phyloP scores from a whole-genome alignment of 2,329 filamentous ascomycete genomes.

The Colletotrichum sp. region DNA sequence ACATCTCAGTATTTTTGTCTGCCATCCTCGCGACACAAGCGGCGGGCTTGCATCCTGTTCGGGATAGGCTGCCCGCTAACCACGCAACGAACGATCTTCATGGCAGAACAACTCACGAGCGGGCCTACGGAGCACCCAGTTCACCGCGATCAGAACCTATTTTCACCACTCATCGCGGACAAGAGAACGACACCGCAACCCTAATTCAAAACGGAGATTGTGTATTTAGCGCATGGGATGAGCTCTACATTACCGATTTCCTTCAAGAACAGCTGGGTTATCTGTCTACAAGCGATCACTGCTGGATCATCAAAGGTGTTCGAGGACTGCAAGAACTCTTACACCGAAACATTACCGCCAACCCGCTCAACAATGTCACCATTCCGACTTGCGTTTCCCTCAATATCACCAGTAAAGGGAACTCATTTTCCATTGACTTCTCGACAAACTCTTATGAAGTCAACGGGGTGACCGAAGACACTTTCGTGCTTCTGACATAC shows the following conservation, averaged over 20 bases:
- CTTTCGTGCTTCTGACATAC: slow-evolving; percentile 7
- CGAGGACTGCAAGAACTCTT: not conserved
- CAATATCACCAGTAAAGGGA: not conserved
- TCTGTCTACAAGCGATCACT: slow-evolving; percentile 2
- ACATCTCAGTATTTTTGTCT: not conserved
- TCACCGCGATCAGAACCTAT: not conserved
- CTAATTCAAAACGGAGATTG: not conserved
- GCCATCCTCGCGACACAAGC: not conserved
- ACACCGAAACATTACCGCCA: slow-evolving; percentile 3
- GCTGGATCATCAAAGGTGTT: slow-evolving; percentile 16
- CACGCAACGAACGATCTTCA: not conserved
- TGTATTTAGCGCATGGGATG: not conserved
- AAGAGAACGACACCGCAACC: not conserved
- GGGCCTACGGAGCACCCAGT: not conserved
- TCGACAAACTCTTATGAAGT: not conserved
- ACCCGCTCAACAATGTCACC: slow-evolving; percentile 7
- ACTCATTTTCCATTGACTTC: slow-evolving; percentile 14
- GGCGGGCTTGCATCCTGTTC: not conserved
- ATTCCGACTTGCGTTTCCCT: slow-evolving; percentile 5
- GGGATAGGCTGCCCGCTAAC: not conserved
- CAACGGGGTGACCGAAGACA: not conserved
- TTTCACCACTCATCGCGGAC: not conserved
- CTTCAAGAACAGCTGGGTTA: slow-evolving; percentile 4
- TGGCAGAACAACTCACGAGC: not conserved
- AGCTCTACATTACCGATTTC: slow-evolving; percentile 10